Conservation (phyloP, 495 filamentous ascomycete species). For the Xylaria flabelliformis region DNA sequence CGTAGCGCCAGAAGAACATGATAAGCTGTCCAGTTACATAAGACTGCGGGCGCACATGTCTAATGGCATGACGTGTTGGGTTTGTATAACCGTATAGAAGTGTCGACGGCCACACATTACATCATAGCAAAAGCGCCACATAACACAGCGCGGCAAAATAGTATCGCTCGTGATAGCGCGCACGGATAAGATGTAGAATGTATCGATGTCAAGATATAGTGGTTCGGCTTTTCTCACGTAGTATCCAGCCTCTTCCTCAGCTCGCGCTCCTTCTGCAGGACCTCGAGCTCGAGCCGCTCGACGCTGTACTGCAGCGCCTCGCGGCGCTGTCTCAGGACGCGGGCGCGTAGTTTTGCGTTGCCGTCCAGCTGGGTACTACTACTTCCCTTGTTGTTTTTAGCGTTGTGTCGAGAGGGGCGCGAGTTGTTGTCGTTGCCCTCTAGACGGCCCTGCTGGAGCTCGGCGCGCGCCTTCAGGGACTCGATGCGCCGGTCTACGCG, state of each 20-base stretch:
- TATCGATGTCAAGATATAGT: background rate
- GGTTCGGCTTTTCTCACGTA: constrained; percentile 12
- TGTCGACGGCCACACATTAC: background rate
- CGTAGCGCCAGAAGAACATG: background rate
- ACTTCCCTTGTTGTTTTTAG: background rate
- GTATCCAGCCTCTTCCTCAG: constrained; percentile 52
- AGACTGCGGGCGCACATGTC: background rate
- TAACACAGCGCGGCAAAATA: background rate
- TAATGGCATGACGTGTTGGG: background rate
- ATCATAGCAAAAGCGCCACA: background rate
- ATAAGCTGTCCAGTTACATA: background rate
- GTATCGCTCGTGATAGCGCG: background rate
- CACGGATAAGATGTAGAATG: background rate
- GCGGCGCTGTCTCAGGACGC: constrained; percentile 46
- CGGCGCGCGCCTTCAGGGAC: constrained; percentile 53
- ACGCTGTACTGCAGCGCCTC: constrained; percentile 58
- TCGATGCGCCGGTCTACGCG: constrained; percentile 54
- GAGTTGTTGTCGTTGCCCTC: constrained; percentile 23
- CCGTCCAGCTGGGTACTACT: background rate
- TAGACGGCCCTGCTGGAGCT: constrained; percentile 54
- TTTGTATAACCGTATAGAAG: background rate
- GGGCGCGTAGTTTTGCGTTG: constrained; percentile 42
- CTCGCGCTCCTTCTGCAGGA: constrained; percentile 58
- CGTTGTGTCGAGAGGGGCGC: background rate
- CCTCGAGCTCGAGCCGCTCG: constrained; percentile 58